A percentile compares a stretch with the other conserved stretches of the same genome.
phyloP scores from a whole-genome alignment of 2,329 filamentous ascomycete species.

The Exophiala sp. region DNA sequence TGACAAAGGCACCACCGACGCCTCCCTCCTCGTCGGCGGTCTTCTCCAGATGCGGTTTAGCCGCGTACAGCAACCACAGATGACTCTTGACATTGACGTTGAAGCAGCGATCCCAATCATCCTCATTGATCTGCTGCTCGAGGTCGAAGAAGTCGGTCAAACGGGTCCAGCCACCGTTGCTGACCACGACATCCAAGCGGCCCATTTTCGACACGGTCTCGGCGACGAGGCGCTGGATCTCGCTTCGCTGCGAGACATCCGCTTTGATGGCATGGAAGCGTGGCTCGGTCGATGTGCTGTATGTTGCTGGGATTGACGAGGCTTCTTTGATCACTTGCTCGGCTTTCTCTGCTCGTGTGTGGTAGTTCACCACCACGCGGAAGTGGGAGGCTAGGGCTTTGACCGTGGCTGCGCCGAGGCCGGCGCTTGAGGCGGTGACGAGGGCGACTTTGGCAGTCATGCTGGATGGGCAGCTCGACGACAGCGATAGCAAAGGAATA shows the following conservation, averaged over 20 bases:
- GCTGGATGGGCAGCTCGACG: neutral
- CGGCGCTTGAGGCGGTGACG: slow-evolving; percentile 28
- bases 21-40: slow-evolving; percentile 29
- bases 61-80: slow-evolving; percentile 54
- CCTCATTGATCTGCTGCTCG: slow-evolving; percentile 37
- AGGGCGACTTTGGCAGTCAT: slow-evolving; percentile 28
- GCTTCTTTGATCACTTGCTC: slow-evolving; percentile 26
- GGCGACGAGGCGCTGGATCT: slow-evolving; percentile 36
- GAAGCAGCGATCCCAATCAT: slow-evolving; percentile 56
- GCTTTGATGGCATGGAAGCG: slow-evolving; percentile 29
- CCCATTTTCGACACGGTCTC: slow-evolving; percentile 44
- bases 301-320: slow-evolving; percentile 18
- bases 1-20: slow-evolving; percentile 30
- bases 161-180: slow-evolving; percentile 38
- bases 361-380: slow-evolving; percentile 29
- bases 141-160: slow-evolving; percentile 35
- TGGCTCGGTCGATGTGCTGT: slow-evolving; percentile 5
- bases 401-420: slow-evolving; percentile 28
- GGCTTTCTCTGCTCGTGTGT: slow-evolving; percentile 27
- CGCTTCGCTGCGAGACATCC: slow-evolving; percentile 24
- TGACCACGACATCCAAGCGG: slow-evolving; percentile 44
- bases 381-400: slow-evolving; percentile 27
- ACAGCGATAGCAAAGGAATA: neutral
- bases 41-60: slow-evolving; percentile 50
- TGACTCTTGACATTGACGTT: slow-evolving; percentile 60